These are phyloP conservation scores for Cetraspora pellucida DNA, from an alignment of 192 early-diverging fungal species.

Conservation along the genomic window DNA sequence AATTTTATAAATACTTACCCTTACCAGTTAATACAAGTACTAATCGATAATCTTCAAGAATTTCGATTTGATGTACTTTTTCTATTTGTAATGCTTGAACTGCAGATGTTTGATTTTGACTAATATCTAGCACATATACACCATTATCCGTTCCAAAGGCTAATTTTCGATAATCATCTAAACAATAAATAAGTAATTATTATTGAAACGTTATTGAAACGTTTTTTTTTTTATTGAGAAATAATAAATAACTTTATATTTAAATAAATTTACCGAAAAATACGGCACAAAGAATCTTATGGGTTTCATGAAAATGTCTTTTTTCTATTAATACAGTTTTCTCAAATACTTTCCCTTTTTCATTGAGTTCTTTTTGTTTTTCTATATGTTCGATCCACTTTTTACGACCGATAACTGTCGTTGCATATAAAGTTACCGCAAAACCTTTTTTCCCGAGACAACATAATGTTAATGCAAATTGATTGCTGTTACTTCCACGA, in stretches of 20 bases:
- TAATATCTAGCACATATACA: slow-evolving; percentile 70
- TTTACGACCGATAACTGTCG: slow-evolving; percentile 69
- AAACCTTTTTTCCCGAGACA: slow-evolving; percentile 76
- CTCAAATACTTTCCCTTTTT: slow-evolving; percentile 56
- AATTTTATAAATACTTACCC: slow-evolving; percentile 56
- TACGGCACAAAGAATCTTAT: slow-evolving; percentile 60
- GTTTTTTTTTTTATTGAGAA: not conserved
- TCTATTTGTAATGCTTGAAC: slow-evolving; percentile 66
- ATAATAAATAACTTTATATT: slow-evolving; percentile 10
- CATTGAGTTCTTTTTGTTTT: slow-evolving; percentile 54
- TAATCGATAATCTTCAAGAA: slow-evolving; percentile 77
- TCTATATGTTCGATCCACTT: slow-evolving; percentile 87
- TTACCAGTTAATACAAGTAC: slow-evolving; percentile 83
- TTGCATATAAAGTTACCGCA: slow-evolving; percentile 71
- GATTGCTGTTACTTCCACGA: slow-evolving; percentile 40
- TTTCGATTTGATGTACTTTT: slow-evolving; percentile 85
- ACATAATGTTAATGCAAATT: slow-evolving; percentile 72
- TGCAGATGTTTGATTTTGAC: slow-evolving; percentile 53
- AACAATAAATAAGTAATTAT: slow-evolving; percentile 8
- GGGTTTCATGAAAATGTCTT: slow-evolving; percentile 52
- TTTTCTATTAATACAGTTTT: slow-evolving; percentile 53
- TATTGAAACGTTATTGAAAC: not conserved
- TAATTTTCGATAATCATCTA: slow-evolving; percentile 66
- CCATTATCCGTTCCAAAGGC: slow-evolving; percentile 87
- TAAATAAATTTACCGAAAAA: slow-evolving; percentile 49